Conservation (phyloP, 23 red algal genomes). For the Gracilariopsis chorda region DNA sequence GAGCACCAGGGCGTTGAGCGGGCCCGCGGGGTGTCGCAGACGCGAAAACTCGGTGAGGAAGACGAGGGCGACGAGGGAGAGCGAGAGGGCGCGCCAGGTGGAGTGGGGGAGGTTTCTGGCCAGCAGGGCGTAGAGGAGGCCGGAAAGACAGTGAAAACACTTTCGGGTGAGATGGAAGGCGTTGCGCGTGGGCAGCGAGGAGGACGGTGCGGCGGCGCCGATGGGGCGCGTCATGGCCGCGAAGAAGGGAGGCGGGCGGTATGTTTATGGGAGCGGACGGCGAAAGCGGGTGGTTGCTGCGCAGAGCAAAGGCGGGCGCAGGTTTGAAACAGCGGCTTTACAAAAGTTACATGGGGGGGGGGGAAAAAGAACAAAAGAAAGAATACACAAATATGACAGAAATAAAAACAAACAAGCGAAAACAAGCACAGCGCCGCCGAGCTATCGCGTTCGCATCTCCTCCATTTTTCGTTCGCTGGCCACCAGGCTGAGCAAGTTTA, state of each 20-base stretch:
- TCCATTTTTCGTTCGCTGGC: conserved; percentile 49
- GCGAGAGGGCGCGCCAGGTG: background rate
- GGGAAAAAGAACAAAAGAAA: background rate
- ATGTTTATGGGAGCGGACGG: no score
- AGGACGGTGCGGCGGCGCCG: background rate
- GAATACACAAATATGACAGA: background rate
- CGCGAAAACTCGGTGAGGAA: background rate
- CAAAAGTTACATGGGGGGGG: no score
- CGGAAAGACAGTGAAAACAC: conserved; percentile 56
- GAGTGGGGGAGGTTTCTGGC: background rate
- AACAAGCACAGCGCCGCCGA: no score
- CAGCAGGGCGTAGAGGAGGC: conserved; percentile 12
- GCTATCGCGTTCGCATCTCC: background rate
- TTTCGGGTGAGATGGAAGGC: background rate
- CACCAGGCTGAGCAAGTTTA: conserved; percentile 30
- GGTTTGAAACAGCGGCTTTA: no score
- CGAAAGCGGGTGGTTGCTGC: background rate
- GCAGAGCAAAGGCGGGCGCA: no score
- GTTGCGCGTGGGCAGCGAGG: background rate
- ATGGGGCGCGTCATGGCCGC: background rate
- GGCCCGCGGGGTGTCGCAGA: background rate
- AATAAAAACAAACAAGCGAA: background rate
- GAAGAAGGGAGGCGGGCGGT: background rate
- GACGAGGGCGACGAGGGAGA: background rate
- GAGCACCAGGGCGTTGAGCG: conserved; percentile 26